Base-by-base conservation (phyloP, 768 basidiomycete genomes). In the Phaeolepiota aurea region DNA sequence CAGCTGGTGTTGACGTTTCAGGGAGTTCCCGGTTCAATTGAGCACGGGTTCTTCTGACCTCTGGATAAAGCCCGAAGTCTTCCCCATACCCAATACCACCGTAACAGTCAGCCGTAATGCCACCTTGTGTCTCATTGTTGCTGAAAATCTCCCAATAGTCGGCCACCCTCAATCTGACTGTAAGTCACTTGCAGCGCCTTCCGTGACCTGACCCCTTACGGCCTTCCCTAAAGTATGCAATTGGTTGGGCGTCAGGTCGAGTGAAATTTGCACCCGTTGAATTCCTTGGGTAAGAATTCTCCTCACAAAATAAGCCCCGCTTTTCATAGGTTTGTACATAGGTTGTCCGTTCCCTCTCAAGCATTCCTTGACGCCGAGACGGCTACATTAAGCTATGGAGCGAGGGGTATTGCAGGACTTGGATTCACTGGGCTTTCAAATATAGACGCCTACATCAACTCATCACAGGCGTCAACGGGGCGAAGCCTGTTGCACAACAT, bases 41-140 rank as follows among this genome's bases (percentile, higher is more conserved):
- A 88, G 91, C 60, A 88, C 87, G 1, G 88, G 88, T 45, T 89
- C 87, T 7, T 83, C 76, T 47, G 88, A 91, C 60, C 69, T 91
- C 20, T 89, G 87, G 79, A 69, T 86, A 38, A 63, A 73, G 46
- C 71, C 72, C 15, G 45, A 62, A 21, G 54, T 56, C 1, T 61
- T 61, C 25, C 69, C 77, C 11, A 54, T 79, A 44, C 75, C 79
- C 20, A 68, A 66, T 41, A 53, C 66, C 23, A 60, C 61, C 11
- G 54, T 63, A 41, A 78, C 73, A 20, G 82, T 82, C 44, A 42
- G 73, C 59, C 39, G 4, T 20, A 31, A 31, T 25, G 30, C 42
- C 15, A 2, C 19, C 30, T 28, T 38, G 45, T 34, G 30, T 40
- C 9, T 45, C 28, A 47, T 22, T 31, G 36, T 28, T 10, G 19